These are phyloP conservation scores for Juglanconis oblonga DNA, from an alignment of 2,329 filamentous ascomycete species.

Conservation along the genomic window DNA sequence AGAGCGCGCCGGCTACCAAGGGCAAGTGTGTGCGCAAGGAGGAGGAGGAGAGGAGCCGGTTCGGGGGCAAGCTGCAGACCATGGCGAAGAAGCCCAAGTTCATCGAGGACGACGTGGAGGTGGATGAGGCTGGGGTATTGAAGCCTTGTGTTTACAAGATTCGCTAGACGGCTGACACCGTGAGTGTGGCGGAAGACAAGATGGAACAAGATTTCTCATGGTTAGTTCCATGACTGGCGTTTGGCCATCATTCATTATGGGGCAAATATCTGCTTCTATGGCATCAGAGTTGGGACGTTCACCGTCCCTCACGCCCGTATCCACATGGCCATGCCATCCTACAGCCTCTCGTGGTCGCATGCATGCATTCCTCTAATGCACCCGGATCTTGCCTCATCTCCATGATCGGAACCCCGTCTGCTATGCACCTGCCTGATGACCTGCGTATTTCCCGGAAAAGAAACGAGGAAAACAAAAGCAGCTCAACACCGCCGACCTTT, in stretches of 20 bases:
- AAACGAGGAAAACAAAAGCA: background rate
- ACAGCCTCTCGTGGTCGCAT: background rate
- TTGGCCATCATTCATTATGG: slow-evolving; percentile 7
- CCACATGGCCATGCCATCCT: background rate
- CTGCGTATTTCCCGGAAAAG: background rate
- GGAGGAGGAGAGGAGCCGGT: slow-evolving; percentile 45
- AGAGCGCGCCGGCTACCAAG: slow-evolving; percentile 69
- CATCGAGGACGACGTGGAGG: slow-evolving; percentile 57
- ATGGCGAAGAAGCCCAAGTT: slow-evolving; percentile 49
- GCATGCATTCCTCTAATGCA: background rate
- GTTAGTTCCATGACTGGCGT: background rate
- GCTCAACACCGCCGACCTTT: slow-evolving; percentile 2
- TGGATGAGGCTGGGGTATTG: slow-evolving; percentile 63
- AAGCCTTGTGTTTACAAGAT: slow-evolving; percentile 98
- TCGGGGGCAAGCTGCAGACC: slow-evolving; percentile 23
- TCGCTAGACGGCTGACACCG: slow-evolving; percentile 46
- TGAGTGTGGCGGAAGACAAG: background rate
- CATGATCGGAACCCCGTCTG: slow-evolving; percentile 6
- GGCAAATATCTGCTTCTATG: slow-evolving; percentile 1
- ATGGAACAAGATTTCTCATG: background rate
- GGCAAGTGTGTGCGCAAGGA: slow-evolving; percentile 70
- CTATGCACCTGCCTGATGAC: slow-evolving; percentile 15
- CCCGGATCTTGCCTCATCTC: background rate
- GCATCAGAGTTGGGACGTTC: background rate
- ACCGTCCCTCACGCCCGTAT: background rate